A percentile compares a stretch with the other conserved stretches of the same genome.
Evolutionary conservation across 2,329 filamentous ascomycete species (phyloP).

Genomic region (Aureobasidium lini): DNA sequence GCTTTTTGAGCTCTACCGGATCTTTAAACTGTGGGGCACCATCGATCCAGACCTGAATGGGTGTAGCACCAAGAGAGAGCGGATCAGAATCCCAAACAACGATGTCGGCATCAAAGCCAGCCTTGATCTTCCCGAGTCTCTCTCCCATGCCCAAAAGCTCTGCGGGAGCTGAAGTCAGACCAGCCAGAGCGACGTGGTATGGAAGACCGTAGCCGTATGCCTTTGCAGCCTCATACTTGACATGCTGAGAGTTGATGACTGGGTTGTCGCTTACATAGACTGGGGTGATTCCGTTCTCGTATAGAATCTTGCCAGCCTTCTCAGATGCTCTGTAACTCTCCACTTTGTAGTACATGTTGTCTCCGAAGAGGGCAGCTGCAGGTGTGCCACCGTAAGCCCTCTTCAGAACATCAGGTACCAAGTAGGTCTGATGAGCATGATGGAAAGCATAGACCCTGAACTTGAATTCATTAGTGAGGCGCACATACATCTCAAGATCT

Average conservation of each 20-base stretch:
- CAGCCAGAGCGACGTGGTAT: conserved; percentile 34
- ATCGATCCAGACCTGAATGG: conserved; percentile 38
- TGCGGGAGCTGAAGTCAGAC: conserved; percentile 34
- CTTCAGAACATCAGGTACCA: conserved; percentile 54
- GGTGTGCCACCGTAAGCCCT: conserved; percentile 32
- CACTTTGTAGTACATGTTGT: conserved; percentile 66
- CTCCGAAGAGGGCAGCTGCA: conserved; percentile 55
- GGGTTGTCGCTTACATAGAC: conserved; percentile 67
- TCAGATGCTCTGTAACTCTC: conserved; percentile 60
- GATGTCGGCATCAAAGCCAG: conserved; percentile 36
- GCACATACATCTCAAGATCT: conserved; percentile 61
- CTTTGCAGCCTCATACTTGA: conserved; percentile 51
- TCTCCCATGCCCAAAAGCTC: conserved; percentile 33
- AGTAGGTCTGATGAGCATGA: conserved; percentile 54
- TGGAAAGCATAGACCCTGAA: conserved; percentile 61
- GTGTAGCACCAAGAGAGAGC: conserved; percentile 32
- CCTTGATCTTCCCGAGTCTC: conserved; percentile 34
- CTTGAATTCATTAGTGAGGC: conserved; percentile 65
- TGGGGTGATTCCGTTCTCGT: conserved; percentile 56
- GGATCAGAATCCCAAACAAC: conserved; percentile 39
- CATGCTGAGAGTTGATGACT: conserved; percentile 61
- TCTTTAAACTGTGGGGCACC: conserved; percentile 44
- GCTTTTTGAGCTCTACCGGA: conserved; percentile 47
- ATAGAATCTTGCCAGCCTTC: conserved; percentile 58
- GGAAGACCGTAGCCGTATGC: conserved; percentile 36